Base-by-base conservation (phyloP, 257 asterid species). In the Gentiana straminea region DNA sequence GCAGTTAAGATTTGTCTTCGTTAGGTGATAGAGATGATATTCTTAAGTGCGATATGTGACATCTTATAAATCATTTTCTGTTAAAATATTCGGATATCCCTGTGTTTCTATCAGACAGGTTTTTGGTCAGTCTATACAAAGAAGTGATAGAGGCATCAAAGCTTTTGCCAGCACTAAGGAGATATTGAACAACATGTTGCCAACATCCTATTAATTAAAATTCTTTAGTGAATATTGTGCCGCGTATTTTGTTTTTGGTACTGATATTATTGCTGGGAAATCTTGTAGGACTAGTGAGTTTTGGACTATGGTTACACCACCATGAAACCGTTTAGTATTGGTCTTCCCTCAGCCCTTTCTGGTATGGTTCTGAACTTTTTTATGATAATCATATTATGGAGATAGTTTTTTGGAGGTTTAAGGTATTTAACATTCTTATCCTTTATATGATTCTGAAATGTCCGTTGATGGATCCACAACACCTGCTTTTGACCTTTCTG, bases 101-200 rank as follows among this genome's bases (percentile, higher is more conserved):
- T 24, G 24, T 62, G 59, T 73, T 64, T 70, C 9, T 66, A 41
- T 73, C 81, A 71, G 80, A 73, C 94, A 79, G 87, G 83, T 77
- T 56, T 61, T 57, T 54, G 64, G 4, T 39, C 63, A 39, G 71
- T 69, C 60, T 68, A 69, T 61, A 52, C 75, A 51, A 39, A 41
- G 37, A 67, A 85, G 94, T 86, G 82, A 41, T 4, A 3, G 46
- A 5, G 70, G 68, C 71, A 55, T 58, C 46, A 61, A 63, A 13
- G 34, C 47, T 57, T 61, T 61, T 53, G 7, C 46, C 2, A 41
- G 10, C 10, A 2, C 12, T 41, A 41, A 39, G 60, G 47, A 60
- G 59, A 54, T 32, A 58, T 44, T 66, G 45, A 59, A 64, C 61
- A 41, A 41, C 46, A 41, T 41, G 2, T 41, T 41, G 46, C 46